Evolutionary conservation across 495 filamentous ascomycete genomes (phyloP).

Genomic region (Neurospora tetrasperma): DNA sequence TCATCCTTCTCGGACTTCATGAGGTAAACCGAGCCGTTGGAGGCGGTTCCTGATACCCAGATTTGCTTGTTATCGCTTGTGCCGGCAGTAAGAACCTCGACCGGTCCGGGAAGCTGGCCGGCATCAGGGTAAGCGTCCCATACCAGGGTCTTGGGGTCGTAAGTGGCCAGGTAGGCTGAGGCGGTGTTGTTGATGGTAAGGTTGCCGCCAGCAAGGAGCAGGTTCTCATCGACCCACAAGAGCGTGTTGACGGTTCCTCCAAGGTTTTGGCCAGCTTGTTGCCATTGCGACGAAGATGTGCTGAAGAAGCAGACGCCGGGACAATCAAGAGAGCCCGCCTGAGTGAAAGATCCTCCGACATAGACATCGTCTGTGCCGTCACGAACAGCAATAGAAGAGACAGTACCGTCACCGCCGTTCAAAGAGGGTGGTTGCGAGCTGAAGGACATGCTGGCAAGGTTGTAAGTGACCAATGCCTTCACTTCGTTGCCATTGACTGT

Average conservation of each 20-base stretch:
- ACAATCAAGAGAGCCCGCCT: conserved; percentile 76
- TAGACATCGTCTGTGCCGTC: conserved; percentile 65
- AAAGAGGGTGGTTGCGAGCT: conserved; percentile 60
- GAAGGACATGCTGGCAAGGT: conserved; percentile 53
- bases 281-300: conserved; percentile 60
- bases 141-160: conserved; percentile 47
- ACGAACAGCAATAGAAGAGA: conserved; percentile 62
- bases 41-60: conserved; percentile 64
- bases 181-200: conserved; percentile 54
- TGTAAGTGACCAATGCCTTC: conserved; percentile 70
- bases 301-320: conserved; percentile 71
- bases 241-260: conserved; percentile 58
- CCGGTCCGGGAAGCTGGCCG: conserved; percentile 59
- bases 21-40: conserved; percentile 63
- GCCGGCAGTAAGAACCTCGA: conserved; percentile 66
- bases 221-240: conserved; percentile 60
- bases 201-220: conserved; percentile 66
- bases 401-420: conserved; percentile 54
- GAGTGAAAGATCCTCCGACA: conserved; percentile 71
- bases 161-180: conserved; percentile 59
- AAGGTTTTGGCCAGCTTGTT: conserved; percentile 58
- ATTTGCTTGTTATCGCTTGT: conserved; percentile 54
- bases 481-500: conserved; percentile 49
- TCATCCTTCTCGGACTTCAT: conserved; percentile 53
- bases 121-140: conserved; percentile 63